These are phyloP conservation scores for Isochrysis galbana DNA, from an alignment of 78 protist species.

Conservation along the genomic window DNA sequence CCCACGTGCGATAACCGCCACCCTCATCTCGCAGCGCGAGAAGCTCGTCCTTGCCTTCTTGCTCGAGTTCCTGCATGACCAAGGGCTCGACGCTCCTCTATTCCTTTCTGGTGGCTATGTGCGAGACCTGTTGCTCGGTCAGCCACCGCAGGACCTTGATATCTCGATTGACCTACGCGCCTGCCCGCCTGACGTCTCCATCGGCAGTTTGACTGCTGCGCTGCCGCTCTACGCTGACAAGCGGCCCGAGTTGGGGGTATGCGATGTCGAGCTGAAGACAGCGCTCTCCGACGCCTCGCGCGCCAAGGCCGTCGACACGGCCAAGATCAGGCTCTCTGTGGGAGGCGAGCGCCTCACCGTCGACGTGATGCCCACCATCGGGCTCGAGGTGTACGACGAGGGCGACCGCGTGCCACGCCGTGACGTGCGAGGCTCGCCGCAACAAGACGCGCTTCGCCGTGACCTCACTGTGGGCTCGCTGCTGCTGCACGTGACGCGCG, in stretches of 20 bases:
- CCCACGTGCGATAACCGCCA: neutral
- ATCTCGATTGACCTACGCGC: neutral
- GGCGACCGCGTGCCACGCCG: neutral
- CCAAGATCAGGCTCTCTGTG: neutral
- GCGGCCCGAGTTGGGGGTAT: neutral
- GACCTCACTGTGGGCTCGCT: neutral
- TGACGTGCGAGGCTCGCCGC: conserved; percentile 1
- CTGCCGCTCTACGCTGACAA: neutral
- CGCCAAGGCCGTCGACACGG: neutral
- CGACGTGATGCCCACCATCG: neutral
- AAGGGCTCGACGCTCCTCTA: neutral
- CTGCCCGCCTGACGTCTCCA: neutral
- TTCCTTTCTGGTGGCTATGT: neutral
- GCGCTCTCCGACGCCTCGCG: neutral
- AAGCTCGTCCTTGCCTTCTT: neutral
- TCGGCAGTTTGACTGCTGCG: neutral
- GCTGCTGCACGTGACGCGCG: conserved; percentile 1
- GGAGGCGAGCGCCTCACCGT: neutral
- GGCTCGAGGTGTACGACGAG: neutral
- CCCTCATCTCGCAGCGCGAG: neutral
- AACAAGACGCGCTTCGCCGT: neutral
- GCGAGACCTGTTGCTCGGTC: neutral
- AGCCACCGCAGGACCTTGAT: neutral
- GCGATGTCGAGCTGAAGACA: neutral
- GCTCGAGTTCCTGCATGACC: neutral